Evolutionary conservation across 2,329 filamentous ascomycete species (phyloP), one percentile per base, ranked within the genome.

Genomic region (Catunica adiposa): DNA sequence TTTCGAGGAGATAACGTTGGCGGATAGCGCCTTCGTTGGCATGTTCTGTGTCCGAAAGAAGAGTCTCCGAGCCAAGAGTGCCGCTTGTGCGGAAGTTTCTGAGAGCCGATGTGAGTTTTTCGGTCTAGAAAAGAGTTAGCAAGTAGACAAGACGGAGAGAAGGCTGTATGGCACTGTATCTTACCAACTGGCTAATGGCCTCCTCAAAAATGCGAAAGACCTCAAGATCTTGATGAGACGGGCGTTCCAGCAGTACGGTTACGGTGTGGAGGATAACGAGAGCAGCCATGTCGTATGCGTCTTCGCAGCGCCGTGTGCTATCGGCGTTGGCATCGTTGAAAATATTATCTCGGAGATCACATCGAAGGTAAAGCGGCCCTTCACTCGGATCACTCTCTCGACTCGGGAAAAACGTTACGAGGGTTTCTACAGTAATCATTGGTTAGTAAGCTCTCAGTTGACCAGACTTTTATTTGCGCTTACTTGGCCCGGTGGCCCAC

Each of bases 261-360:
- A 81, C 73, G 1, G 80, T 78, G 59, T 83, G 79, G 2, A 80
- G 66, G 0, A 77, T 75, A 1, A 80, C 71, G n/a, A 83, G 69
- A 0, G 78, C 79, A 1, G 79, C 80, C 3, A 83, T 71, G 54
- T 83, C 80, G 1, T 80, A 65, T 0, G 78, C 74, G 31, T 78
- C 82, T 53, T 81, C 77, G 53, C 79, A 83, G 6, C 77, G 73
- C 1, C 77, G 73, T 0, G 79, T 80, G 17, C 80, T 68, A 60
- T 83, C 80, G 0, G 80, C 79, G 53, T 83, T 83, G 9, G 83
- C 67, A 60, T 83, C 80, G 60, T 81, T 80, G 61, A 82, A 82
- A 25, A 83, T 74, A 59, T 77, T 81, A 59, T 80, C 79, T 3
- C 78, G 70, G 2, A 83, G 66, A 61, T 83, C 80, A 1, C 77